A percentile compares a stretch with the other conserved stretches of the same genome.
phyloP scores from a whole-genome alignment of 129 eudicot species.

The Pseudognaphalium luteoalbum region DNA sequence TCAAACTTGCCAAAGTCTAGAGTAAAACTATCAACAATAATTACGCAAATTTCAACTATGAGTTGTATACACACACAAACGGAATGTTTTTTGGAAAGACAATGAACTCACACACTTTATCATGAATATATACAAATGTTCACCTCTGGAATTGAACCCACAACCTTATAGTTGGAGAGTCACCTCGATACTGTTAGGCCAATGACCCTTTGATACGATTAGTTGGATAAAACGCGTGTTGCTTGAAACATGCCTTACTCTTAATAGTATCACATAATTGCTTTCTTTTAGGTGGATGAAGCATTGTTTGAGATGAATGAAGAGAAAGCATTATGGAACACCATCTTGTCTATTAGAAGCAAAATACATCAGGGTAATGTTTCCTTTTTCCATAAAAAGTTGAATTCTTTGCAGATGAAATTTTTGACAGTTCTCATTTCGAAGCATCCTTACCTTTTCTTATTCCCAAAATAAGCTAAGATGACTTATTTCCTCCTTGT shows the following conservation, averaged over 20 bases:
- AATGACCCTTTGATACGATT: no score
- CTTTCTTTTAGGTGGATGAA: slow-evolving; percentile 66
- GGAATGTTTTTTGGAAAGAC: no score
- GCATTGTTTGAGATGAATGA: slow-evolving; percentile 67
- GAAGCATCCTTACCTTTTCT: not conserved
- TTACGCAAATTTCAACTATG: no score
- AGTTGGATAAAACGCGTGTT: no score
- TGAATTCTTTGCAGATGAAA: not conserved
- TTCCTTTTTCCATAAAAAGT: not conserved
- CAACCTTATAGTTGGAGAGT: no score
- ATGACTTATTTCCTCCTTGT: no score
- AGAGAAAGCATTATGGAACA: slow-evolving; percentile 83
- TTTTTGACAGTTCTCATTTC: not conserved
- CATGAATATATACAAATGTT: not conserved
- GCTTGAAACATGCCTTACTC: not conserved
- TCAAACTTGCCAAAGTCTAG: not conserved
- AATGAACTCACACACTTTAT: no score
- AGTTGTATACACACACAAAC: no score
- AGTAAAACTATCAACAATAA: not conserved
- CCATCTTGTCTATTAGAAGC: slow-evolving; percentile 67
- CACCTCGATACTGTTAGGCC: no score
- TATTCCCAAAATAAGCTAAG: no score
- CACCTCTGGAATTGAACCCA: no score
- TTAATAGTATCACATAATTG: not conserved
- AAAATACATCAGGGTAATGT: slow-evolving; percentile 72